Evolutionary conservation across 768 basidiomycete species (phyloP), one percentile per base, ranked within the genome.

Genomic region (Guyanaporus albipodus): DNA sequence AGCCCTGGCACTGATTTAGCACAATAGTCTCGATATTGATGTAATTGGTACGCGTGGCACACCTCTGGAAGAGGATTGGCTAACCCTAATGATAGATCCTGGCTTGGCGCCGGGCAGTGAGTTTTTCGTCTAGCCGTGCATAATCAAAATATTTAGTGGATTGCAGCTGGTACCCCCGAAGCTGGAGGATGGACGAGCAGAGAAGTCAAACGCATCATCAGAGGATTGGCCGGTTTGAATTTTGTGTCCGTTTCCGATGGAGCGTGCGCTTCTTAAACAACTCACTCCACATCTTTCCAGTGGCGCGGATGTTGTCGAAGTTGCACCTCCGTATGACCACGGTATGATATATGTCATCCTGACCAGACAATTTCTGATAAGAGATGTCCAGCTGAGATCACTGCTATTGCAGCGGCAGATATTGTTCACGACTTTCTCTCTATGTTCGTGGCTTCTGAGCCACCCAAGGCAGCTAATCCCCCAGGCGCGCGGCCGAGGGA

Each of bases 121-220:
- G 83, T 71, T 37, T n/a, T 26, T 34, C 6, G 21, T 17, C n/a
- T 46, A 6, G 2, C 8, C 26, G 15, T 15, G 33, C 12, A 22
- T 24, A 21, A 27, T 42, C 11, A 14, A 32, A 24, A 26, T 32
- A 17, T n/a, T 45, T 19, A 50, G 9, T 12, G 9, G 14, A 49
- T 38, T 33, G 4, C 58, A 88, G 85, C 90, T 46, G 87, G 89
- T 12, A 91, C 89, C 2, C 89, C 89, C 12, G 89, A 91, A 63
- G 74, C 83, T 2, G 89, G 89, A 26, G 89, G 89, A 11, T 90
- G 86, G 87, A 88, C 89, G 4, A 83, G 79, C 17, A 79, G 88
- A 38, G 89, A 91, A 66, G 73, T 88, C 33, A 89, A 90, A 57
- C 77, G 85, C 28, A 86, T 90, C 55, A 73, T 91, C 41, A 79